Evolutionary conservation across 139 green algal genomes (phyloP), one percentile per base, ranked within the genome.

Genomic region (Haematococcus lacustris): DNA sequence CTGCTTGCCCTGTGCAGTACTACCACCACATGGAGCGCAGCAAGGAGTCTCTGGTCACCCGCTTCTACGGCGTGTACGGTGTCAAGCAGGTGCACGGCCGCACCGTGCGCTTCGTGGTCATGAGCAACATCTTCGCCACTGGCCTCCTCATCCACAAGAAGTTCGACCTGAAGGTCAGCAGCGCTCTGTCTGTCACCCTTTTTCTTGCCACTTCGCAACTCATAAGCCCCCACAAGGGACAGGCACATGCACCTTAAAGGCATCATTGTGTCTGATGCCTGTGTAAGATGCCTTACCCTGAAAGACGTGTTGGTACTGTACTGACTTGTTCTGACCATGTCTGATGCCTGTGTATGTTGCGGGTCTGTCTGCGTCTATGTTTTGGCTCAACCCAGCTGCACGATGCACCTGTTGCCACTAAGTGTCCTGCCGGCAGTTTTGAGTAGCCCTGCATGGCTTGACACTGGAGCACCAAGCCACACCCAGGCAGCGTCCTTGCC

Each of bases 91-190:
- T 76, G 32, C 82, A 89, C 66, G 90, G 90, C n/a, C 74, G 80
- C 66, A 91, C 91, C 63, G 91, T 94, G 57, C 88, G 95, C 0
- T 98, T 99, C 77, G 80, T 99, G 38, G 93, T 99, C 7, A 98
- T 99, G 95, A 83, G 78, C 75, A 99, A 98, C 82, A 87, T 98
- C 30, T 93, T 99, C 68, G 78, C 80, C 69, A 94, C 93, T 1
- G 90, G 97, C 71, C 80, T 96, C 51, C 88, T 83, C 33, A 87
- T 99, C 38, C 90, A 98, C 78, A 78, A 85, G 28, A 78, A 78
- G 65, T 98, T 90, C 66, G 94, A 98, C 79, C 83, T 98, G 38
- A 98, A 98, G 81, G 94, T 64, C n/a, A n/a, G n/a, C n/a, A n/a
- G n/a, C n/a, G n/a, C n/a, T n/a, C n/a, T n/a, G n/a, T n/a, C n/a